phyloP scores from a whole-genome alignment of 768 basidiomycete genomes.

The Mycena haematopus region DNA sequence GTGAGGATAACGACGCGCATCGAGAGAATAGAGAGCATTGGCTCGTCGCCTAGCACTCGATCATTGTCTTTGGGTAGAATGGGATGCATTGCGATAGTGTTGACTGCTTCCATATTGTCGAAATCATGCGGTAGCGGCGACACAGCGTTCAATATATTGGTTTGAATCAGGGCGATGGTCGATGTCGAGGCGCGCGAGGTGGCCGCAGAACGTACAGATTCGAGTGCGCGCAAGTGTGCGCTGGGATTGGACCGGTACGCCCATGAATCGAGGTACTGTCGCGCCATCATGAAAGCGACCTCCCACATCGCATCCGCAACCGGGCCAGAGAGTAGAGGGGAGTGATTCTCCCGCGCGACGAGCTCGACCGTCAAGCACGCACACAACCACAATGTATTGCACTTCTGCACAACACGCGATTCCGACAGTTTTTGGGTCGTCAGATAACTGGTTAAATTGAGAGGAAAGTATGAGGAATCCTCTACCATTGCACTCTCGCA shows the following conservation, averaged over 20 bases:
- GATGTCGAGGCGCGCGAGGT: background rate
- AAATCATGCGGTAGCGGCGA: background rate
- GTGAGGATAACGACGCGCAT: background rate
- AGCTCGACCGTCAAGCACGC: background rate
- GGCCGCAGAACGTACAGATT: background rate
- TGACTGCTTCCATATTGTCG: background rate
- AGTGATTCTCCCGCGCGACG: background rate
- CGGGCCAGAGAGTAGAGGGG: background rate
- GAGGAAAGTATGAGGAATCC: background rate
- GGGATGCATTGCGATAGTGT: background rate
- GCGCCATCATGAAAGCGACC: background rate
- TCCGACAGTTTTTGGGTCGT: background rate
- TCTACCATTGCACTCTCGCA: background rate
- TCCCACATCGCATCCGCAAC: background rate
- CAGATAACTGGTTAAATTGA: background rate
- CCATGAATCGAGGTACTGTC: background rate
- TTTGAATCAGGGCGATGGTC: background rate
- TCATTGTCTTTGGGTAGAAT: background rate
- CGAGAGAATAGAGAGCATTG: background rate
- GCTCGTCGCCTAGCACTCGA: too few relatives aligned
- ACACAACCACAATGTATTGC: background rate
- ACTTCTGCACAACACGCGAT: background rate
- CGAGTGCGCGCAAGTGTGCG: background rate
- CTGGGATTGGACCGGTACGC: background rate
- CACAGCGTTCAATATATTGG: background rate